Evolutionary conservation across 2,329 filamentous ascomycete genomes (phyloP).

Genomic region (Fusarium sp.): DNA sequence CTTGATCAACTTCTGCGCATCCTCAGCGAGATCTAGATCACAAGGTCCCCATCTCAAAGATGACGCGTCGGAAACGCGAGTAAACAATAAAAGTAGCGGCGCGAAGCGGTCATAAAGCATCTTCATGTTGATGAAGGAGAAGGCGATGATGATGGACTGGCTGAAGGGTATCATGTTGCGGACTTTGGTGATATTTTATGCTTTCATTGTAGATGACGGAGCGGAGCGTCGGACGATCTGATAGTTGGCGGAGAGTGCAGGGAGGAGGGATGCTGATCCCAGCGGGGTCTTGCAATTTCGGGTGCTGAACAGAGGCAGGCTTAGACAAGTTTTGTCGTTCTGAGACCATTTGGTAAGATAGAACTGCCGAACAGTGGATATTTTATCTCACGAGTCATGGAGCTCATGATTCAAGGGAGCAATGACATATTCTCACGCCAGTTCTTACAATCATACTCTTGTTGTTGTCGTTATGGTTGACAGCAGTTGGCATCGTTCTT

Average conservation of each 20-base stretch:
- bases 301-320: neutral
- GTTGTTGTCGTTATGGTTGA: neutral
- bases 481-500: too few relatives aligned
- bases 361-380: neutral
- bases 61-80: neutral
- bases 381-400: neutral
- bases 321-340: neutral
- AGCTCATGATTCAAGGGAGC: neutral
- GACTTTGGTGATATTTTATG: neutral
- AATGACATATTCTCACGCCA: neutral
- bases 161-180: neutral
- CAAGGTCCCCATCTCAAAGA: constrained; percentile 21
- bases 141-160: neutral
- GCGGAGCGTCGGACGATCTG: constrained; percentile 1
- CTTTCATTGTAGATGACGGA: neutral
- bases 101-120: neutral
- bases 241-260: neutral
- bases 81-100: constrained; percentile 3
- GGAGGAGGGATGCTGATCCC: constrained; percentile 5
- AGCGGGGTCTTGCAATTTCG: neutral
- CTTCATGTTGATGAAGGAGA: neutral
- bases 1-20: constrained; percentile 1
- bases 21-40: constrained; percentile 9
- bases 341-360: neutral
- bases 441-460: neutral